Evolutionary conservation across 176 grass and related monocot genomes (phyloP).

Genomic region (Oryza officinalis): DNA sequence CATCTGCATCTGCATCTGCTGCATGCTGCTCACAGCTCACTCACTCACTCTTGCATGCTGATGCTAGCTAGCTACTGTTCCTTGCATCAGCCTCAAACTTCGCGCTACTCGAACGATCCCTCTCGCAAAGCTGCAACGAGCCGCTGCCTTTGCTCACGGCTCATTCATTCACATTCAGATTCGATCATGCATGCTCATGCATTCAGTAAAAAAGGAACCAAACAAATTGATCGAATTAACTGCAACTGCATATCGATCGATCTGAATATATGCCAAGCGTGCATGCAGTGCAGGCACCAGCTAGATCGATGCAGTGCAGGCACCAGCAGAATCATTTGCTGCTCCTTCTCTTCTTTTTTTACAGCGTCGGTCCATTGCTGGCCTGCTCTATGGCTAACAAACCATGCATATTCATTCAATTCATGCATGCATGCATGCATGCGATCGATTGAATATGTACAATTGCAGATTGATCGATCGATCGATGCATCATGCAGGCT

Average conservation of each 20-base stretch:
- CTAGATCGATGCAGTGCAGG: neutral
- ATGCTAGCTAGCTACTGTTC: conserved; percentile 24
- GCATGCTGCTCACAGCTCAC: neutral
- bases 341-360: neutral
- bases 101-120: neutral
- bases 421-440: neutral
- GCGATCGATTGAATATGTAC: neutral
- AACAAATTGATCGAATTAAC: neutral
- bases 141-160: conserved; percentile 1
- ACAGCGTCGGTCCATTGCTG: neutral
- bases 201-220: neutral
- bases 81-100: conserved; percentile 65
- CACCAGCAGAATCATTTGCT: conserved; percentile 45
- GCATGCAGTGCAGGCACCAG: conserved; percentile 1
- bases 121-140: neutral
- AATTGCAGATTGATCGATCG: neutral
- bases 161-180: neutral
- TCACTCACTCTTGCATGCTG: neutral
- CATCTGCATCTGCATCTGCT: neutral
- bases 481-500: neutral
- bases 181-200: neutral
- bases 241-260: neutral
- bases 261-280: neutral
- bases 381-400: neutral
- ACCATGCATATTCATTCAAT: neutral